Conservation (phyloP, 768 basidiomycete genomes). For the Sarcodon sp. region DNA sequence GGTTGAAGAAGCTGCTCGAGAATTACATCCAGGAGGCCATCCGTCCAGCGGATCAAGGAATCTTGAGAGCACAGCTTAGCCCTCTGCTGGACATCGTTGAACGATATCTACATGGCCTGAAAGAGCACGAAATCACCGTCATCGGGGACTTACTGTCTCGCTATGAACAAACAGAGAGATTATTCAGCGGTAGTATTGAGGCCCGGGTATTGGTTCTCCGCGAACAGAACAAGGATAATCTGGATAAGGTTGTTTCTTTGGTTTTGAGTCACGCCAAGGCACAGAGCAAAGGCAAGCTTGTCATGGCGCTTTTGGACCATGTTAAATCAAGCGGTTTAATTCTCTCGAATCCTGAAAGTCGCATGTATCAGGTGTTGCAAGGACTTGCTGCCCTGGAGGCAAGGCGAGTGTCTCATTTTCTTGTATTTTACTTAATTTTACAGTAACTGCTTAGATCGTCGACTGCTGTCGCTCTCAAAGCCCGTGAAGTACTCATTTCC, state of each 20-base stretch:
- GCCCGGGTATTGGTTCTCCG: conserved; percentile 81
- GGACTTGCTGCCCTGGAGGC: conserved; percentile 81
- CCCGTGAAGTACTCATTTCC: conserved; percentile 92
- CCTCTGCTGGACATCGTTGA: conserved; percentile 67
- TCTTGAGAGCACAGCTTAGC: conserved; percentile 63
- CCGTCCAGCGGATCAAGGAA: conserved; percentile 64
- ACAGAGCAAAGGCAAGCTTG: conserved; percentile 80
- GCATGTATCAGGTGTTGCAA: conserved; percentile 65
- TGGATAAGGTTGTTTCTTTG: conserved; percentile 75
- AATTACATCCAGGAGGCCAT: conserved; percentile 74
- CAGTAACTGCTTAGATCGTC: conserved; percentile 46
- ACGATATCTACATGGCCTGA: conserved; percentile 70
- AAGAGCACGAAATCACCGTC: conserved; percentile 72
- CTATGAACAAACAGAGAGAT: conserved; percentile 79
- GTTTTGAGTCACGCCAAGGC: conserved; percentile 96
- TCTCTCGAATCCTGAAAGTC: conserved; percentile 62
- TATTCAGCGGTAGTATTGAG: conserved; percentile 93
- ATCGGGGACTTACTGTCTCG: conserved; percentile 66
- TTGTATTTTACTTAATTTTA: neutral
- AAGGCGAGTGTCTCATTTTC: conserved; percentile 36
- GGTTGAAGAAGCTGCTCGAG: conserved; percentile 79
- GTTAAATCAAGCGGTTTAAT: conserved; percentile 73
- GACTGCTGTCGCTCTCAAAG: conserved; percentile 85
- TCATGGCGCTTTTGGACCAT: conserved; percentile 78
- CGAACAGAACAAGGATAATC: conserved; percentile 85